Conservation (phyloP, 495 filamentous ascomycete species). For the Podospora pseudopauciseta region DNA sequence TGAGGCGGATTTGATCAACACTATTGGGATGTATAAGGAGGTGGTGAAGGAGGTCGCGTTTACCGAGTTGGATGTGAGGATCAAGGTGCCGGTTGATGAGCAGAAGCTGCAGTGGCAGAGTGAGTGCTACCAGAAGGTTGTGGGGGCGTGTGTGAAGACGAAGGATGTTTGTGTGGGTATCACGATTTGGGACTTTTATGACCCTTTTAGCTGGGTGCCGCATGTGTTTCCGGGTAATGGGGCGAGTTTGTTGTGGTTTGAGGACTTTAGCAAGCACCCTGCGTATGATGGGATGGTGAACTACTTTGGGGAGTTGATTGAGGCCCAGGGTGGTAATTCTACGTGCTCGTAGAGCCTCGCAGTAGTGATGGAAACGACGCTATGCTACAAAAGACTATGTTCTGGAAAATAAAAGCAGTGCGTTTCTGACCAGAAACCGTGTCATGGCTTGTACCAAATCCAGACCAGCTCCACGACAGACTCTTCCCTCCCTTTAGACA, state of each 20-base stretch:
- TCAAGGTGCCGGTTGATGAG: constrained; percentile 45
- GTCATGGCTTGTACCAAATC: neutral
- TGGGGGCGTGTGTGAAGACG: constrained; percentile 56
- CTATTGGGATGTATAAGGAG: constrained; percentile 43
- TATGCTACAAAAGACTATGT: neutral
- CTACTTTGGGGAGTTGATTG: constrained; percentile 6
- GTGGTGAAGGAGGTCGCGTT: constrained; percentile 57
- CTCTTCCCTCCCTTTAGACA: neutral
- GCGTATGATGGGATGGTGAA: constrained; percentile 41
- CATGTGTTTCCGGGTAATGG: constrained; percentile 52
- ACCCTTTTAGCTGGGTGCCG: constrained; percentile 58
- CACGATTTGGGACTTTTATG: constrained; percentile 61
- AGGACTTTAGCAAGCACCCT: constrained; percentile 54
- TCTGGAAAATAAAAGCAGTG: neutral
- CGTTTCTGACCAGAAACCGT: neutral
- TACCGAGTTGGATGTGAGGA: constrained; percentile 60
- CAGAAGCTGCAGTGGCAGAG: constrained; percentile 54
- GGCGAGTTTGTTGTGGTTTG: constrained; percentile 49
- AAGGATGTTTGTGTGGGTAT: constrained; percentile 58
- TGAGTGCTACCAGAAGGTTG: constrained; percentile 50
- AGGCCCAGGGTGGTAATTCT: neutral
- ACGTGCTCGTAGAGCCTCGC: neutral
- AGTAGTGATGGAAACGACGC: neutral
- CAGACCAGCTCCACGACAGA: neutral
- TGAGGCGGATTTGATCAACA: constrained; percentile 42